Evolutionary conservation across 139 green algal genomes (phyloP).

Genomic region (Tetraselmis striata): DNA sequence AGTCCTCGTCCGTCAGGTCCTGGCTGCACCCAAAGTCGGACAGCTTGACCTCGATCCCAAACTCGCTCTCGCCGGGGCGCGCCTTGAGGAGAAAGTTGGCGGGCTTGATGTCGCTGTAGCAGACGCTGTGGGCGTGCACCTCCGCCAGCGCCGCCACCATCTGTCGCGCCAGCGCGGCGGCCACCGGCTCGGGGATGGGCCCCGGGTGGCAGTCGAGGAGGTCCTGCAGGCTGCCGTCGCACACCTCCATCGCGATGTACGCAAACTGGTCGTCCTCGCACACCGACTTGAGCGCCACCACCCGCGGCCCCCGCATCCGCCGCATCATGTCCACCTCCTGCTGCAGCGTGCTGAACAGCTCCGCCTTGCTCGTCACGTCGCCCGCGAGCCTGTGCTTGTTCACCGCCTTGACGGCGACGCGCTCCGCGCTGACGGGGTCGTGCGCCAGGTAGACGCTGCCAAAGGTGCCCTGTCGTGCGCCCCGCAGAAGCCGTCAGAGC

Average conservation of each 20-base stretch:
- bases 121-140: slow-evolving; percentile 28
- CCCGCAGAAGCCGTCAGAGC: too few species aligned
- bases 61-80: not conserved
- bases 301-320: not conserved
- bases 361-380: not conserved
- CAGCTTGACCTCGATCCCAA: slow-evolving; percentile 8
- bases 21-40: slow-evolving; percentile 53
- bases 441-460: not conserved
- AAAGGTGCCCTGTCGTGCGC: not conserved
- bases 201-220: not conserved
- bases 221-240: not conserved
- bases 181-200: not conserved
- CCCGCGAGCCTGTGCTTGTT: not conserved
- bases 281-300: not conserved
- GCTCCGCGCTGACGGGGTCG: not conserved
- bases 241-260: not conserved
- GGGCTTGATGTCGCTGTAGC: slow-evolving; percentile 60
- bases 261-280: not conserved
- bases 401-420: not conserved
- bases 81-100: slow-evolving; percentile 53
- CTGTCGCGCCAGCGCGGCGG: not conserved
- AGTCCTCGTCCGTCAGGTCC: slow-evolving; percentile 9
- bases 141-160: not conserved
- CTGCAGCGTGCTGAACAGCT: not conserved
- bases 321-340: not conserved